phyloP scores from a whole-genome alignment of 805 yeast genomes.

The Wickerhamomyces xylosicus region DNA sequence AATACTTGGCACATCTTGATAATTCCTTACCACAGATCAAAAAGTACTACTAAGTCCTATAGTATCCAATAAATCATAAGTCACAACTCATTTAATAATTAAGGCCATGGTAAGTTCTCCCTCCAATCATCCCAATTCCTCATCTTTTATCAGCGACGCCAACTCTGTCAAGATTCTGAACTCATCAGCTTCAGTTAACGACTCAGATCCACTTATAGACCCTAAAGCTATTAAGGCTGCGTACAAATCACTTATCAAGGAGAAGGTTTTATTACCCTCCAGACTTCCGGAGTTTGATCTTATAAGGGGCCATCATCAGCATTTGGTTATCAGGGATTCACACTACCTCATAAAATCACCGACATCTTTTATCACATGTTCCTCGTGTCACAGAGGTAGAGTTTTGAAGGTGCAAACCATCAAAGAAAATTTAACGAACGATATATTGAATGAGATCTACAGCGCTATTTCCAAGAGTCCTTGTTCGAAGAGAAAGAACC shows the following conservation, averaged over 20 bases:
- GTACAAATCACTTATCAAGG: slow-evolving; percentile 18
- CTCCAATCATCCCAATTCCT: too few relatives aligned
- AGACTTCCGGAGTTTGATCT: slow-evolving; percentile 9
- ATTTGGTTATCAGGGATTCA: slow-evolving; percentile 20
- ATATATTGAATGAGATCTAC: slow-evolving; percentile 16
- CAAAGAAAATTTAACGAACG: slow-evolving; percentile 12
- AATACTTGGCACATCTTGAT: too few relatives aligned
- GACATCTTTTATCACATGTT: slow-evolving; percentile 19
- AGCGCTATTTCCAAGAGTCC: slow-evolving; percentile 14
- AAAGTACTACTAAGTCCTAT: too few relatives aligned
- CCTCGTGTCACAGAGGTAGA: slow-evolving; percentile 19
- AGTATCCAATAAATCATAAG: too few relatives aligned
- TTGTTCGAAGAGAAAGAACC: slow-evolving; percentile 16
- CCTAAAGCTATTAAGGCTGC: slow-evolving; percentile 12
- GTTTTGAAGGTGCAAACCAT: slow-evolving; percentile 16
- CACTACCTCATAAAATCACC: slow-evolving; percentile 18
- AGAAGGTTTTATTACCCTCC: slow-evolving; percentile 18
- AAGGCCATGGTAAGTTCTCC: too few relatives aligned
- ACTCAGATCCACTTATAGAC: not conserved
- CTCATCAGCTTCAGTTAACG: too few relatives aligned
- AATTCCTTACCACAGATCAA: too few relatives aligned
- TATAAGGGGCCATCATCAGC: slow-evolving; percentile 16
- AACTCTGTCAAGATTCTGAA: too few relatives aligned
- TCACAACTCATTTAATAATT: too few relatives aligned
- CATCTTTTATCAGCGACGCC: too few relatives aligned